Base-by-base conservation (phyloP, 2,329 filamentous ascomycete species). In the Hortaea sp. region DNA sequence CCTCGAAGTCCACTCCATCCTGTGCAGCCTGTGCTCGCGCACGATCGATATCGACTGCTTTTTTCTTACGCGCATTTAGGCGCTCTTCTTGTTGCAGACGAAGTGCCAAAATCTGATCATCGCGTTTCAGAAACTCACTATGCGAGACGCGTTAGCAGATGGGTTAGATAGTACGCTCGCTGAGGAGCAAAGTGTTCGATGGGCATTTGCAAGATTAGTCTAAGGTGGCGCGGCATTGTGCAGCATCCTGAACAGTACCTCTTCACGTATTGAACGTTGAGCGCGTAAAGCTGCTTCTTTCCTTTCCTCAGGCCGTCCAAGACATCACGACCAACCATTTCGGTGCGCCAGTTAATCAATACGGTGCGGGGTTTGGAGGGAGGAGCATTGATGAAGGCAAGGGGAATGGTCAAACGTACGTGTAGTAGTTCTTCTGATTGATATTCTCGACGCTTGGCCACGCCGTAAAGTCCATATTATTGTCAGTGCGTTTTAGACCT, bases 401-500 rank as follows among this genome's bases (percentile, higher is more conserved):
- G 32, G n/a, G 9, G 32, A 35, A 35, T 39, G 7, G 27, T 27
- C 2, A 39, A 42, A 72, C 81, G 51, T 75, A 92, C 87, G 89
- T 95, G 66, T 95, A 95, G 68, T 98, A 98, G 67, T 98, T 98
- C 73, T 39, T 98, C 67, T 98, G 92, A 65, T 98, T 98, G 69
- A 98, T 98, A 59, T 92, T 87, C 39, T 79, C 77, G 48, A 95
- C 82, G 62, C 92, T 84, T 7, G 92, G 90, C 90, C 92, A 98
- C 65, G 78, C 94, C 41, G 88, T 86, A 63, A 92, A 79, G 63
- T 89, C 92, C 84, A 98, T 90, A 69, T 90, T 89, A 78, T 98
- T 98, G 73, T 98, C 92, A 50, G 92, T 97, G 63, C 90, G 80
- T 71, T 94, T 88, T 54, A 98, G 81, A 55, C 92, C 90, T 95